phyloP scores from a whole-genome alignment of 805 yeast species.

The Yarrowia divulgata region DNA sequence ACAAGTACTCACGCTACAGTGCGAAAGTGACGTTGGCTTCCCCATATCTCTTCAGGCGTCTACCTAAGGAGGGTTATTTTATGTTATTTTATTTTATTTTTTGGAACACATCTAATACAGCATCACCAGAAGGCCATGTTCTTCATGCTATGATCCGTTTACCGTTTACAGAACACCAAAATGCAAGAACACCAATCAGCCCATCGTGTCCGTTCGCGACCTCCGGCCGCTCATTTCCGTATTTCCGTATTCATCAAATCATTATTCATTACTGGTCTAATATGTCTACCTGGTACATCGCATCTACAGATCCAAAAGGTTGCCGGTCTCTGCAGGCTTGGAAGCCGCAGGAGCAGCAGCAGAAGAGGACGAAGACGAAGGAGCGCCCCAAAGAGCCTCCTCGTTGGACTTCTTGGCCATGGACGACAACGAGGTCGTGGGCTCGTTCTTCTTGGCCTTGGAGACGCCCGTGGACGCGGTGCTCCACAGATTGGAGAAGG shows the following conservation, averaged over 20 bases:
- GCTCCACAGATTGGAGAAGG: conserved; percentile 54
- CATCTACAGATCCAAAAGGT: conserved; percentile 25
- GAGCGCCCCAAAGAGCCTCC: conserved; percentile 34
- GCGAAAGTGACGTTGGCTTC: too few species aligned
- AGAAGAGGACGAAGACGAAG: conserved; percentile 5
- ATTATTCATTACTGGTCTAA: conserved; percentile 37
- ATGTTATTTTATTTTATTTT: too few species aligned
- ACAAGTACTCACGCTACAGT: too few species aligned
- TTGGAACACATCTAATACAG: too few species aligned
- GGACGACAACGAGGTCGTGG: conserved; percentile 38
- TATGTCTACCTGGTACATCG: not conserved
- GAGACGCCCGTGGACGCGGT: conserved; percentile 44
- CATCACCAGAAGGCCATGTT: too few species aligned
- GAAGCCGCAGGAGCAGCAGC: conserved; percentile 13
- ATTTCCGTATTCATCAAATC: conserved; percentile 3
- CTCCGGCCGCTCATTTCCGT: too few species aligned
- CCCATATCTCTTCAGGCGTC: too few species aligned
- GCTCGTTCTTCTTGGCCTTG: conserved; percentile 42
- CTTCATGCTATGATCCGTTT: too few species aligned
- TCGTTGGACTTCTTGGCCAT: conserved; percentile 33
- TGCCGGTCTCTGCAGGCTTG: conserved; percentile 32
- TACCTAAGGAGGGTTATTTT: too few species aligned
- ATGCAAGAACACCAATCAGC: too few species aligned
- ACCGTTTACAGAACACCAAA: too few species aligned
- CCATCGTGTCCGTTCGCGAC: too few species aligned